phyloP scores from a whole-genome alignment of 805 yeast genomes.

The Helenozyma baotianmanensis region DNA sequence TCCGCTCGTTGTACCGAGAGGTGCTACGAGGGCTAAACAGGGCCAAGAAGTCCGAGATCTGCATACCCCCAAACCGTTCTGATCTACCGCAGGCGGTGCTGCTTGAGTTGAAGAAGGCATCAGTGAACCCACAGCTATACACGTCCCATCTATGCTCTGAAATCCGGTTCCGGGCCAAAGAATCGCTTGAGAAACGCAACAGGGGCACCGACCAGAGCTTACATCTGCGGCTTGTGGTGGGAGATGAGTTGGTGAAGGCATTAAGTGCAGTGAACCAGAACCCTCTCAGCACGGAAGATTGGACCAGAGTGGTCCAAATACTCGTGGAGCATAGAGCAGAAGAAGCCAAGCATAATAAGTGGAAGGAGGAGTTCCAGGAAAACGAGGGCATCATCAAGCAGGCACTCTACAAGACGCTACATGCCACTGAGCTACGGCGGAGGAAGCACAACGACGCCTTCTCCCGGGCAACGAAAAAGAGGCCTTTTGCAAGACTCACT shows the following conservation, averaged over 20 bases:
- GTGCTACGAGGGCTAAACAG: conserved; percentile 15
- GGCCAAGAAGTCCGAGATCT: too few species aligned
- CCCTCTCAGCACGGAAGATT: conserved; percentile 3
- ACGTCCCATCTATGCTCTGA: conserved; percentile 15
- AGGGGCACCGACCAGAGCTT: conserved; percentile 3
- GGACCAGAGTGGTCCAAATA: conserved; percentile 12
- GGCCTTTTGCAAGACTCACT: conserved; percentile 2
- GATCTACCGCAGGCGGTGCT: too few species aligned
- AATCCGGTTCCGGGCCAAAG: conserved; percentile 11
- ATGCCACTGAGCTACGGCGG: too few species aligned
- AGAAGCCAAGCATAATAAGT: conserved; percentile 11
- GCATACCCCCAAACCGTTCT: too few species aligned
- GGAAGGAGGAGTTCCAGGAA: conserved; percentile 16
- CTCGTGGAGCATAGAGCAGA: conserved; percentile 13
- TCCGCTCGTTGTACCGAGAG: conserved; percentile 13
- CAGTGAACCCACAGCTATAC: conserved; percentile 12
- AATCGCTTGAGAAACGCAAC: conserved; percentile 12
- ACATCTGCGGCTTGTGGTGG: conserved; percentile 7
- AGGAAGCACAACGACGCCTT: too few species aligned
- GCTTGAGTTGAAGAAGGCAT: conserved; percentile 8
- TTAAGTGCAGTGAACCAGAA: conserved; percentile 4
- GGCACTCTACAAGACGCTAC: conserved; percentile 5
- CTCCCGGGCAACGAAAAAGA: too few species aligned
- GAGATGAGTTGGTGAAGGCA: conserved; percentile 8
- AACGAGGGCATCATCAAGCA: conserved; percentile 9